Evolutionary conservation across 805 yeast genomes (phyloP), one percentile per base, ranked within the genome.

Genomic region (Candida corydali): DNA sequence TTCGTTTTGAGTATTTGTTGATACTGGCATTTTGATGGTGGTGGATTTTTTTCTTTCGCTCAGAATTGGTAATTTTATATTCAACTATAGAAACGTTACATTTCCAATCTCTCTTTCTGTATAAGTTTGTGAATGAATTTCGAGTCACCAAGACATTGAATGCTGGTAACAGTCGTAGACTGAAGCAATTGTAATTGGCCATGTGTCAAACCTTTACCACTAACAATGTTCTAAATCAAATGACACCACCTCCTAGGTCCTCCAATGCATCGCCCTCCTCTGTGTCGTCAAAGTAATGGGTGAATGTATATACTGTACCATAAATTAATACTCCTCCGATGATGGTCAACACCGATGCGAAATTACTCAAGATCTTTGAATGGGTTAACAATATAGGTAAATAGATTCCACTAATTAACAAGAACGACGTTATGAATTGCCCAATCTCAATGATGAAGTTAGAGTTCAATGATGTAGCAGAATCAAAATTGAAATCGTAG

Each of bases 271-370:
- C 68, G 6, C 49, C 57, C 9, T 43, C 47, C 12, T 63, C 62
- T 4, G 52, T 61, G 11, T 51, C 58, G 40, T 76, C 79, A 69
- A 91, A 91, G 52, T 85, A 86, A 54, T 80, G 69, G 4, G 86
- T 80, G 55, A 91, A 91, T 6, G 86, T 76, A 34, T 86, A 82
- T 22, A 91, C 87, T 5, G 96, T 82, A 5, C 80, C 75, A 60
- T 84, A 89, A 31, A 91, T 86, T 42, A 89, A 70, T 14, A 72
- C 44, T n/a, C 98, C 98, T 11, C 98, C 98, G 9, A 70, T 39
- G 22, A 86, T 73, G 32, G 95, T 83, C 80, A 91, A 80, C 14
- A 75, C 47, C 60, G 80, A 76, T 15, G 96, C 95, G 5, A 78
- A 63, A 12, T 70, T 57, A n/a, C 80, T 76, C 42, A 91, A 76